phyloP scores from a whole-genome alignment of 352 stramenopile genomes.

The Lagenidium giganteum region DNA sequence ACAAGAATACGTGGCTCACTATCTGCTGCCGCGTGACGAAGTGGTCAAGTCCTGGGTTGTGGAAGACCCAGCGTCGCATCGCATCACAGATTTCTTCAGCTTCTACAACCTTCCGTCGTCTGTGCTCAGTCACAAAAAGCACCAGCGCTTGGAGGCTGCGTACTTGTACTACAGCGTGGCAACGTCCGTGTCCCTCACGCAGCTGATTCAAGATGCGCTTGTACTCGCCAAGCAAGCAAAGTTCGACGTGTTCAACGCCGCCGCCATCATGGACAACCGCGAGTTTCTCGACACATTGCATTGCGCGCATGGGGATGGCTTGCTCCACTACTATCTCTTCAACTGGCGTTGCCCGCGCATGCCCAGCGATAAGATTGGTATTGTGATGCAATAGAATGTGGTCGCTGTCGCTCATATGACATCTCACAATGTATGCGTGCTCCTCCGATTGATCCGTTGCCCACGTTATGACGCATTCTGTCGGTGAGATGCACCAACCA shows the following conservation, averaged over 20 bases:
- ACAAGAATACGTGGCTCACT: conserved; percentile 94
- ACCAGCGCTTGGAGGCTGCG: conserved; percentile 94
- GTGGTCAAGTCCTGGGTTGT: conserved; percentile 97
- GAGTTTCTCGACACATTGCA: conserved; percentile 52
- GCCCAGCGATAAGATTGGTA: conserved; percentile 37
- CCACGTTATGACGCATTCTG: too few species aligned
- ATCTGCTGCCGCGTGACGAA: conserved; percentile 92
- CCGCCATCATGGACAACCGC: conserved; percentile 64
- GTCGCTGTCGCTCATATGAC: too few species aligned
- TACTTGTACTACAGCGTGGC: conserved; percentile 99
- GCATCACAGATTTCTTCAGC: conserved; percentile 92
- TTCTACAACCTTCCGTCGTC: conserved; percentile 98
- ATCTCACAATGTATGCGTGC: too few species aligned
- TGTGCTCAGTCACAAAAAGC: conserved; percentile 93
- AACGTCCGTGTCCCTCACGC: conserved; percentile 45
- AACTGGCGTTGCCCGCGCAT: conserved; percentile 77
- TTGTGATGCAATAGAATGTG: too few species aligned
- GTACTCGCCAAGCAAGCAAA: conserved; percentile 47
- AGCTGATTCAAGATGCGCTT: conserved; percentile 68
- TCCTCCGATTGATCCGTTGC: too few species aligned
- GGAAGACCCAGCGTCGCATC: conserved; percentile 56
- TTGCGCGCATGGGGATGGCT: conserved; percentile 49
- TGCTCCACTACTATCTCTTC: conserved; percentile 77
- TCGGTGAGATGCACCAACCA: too few species aligned
- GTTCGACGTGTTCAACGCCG: conserved; percentile 64